These are phyloP conservation scores for Acacia acuminata DNA, from an alignment of 306 rosid species.

Conservation along the genomic window DNA sequence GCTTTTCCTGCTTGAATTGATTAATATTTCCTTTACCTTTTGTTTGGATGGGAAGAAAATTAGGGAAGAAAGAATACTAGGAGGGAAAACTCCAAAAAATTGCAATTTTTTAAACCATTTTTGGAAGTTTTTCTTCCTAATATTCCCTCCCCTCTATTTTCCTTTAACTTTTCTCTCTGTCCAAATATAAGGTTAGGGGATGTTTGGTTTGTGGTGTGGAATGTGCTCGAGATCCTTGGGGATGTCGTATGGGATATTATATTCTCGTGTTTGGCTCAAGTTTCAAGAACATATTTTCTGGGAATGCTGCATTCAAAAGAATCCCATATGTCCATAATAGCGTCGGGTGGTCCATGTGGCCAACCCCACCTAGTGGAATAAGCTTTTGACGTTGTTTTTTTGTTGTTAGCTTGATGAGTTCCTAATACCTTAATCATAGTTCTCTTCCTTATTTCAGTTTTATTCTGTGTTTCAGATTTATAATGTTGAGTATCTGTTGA, in stretches of 20 bases:
- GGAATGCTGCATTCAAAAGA: background rate
- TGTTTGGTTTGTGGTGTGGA: background rate
- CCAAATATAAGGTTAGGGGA: background rate
- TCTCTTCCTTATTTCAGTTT: background rate
- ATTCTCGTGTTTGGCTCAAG: background rate
- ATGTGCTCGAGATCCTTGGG: background rate
- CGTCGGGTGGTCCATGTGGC: no score
- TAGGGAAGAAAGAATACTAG: no score
- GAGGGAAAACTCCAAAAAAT: no score
- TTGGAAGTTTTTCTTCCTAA: no score
- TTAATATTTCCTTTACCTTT: background rate
- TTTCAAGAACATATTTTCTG: background rate
- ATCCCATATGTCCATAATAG: background rate
- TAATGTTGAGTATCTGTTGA: background rate
- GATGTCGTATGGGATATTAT: background rate
- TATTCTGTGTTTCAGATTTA: background rate
- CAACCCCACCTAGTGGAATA: no score
- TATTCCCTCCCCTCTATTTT: no score
- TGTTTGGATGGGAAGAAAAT: no score
- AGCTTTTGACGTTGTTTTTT: no score
- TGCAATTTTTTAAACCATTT: no score
- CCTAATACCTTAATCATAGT: background rate
- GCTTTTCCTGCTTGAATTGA: constrained; percentile 19
- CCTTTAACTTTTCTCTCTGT: no score
- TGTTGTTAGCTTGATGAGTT: background rate